Conservation (phyloP, 2,329 filamentous ascomycete species). For the Nemania abortiva region DNA sequence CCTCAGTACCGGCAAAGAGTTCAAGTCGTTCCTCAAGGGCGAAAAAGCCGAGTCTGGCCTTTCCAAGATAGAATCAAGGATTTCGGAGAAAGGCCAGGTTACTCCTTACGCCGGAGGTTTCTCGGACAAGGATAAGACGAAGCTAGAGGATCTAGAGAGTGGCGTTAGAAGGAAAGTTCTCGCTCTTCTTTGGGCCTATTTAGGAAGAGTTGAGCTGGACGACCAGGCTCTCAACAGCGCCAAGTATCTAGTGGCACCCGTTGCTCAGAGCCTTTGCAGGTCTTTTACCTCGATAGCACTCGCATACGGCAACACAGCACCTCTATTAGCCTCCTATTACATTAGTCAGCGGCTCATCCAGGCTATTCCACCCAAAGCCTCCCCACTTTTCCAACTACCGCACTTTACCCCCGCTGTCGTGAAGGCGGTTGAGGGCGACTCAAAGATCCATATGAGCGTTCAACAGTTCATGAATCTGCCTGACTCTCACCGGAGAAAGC, state of each 20-base stretch:
- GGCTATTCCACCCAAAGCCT: slow-evolving; percentile 83
- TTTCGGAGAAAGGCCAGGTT: slow-evolving; percentile 71
- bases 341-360: slow-evolving; percentile 90
- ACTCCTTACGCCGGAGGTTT: slow-evolving; percentile 69
- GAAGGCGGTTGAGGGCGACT: slow-evolving; percentile 77
- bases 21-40: slow-evolving; percentile 79
- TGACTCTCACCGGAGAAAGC: slow-evolving; percentile 76
- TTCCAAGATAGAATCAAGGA: slow-evolving; percentile 84
- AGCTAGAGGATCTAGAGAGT: slow-evolving; percentile 83
- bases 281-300: slow-evolving; percentile 89
- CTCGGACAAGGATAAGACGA: slow-evolving; percentile 78
- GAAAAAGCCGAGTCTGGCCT: slow-evolving; percentile 84
- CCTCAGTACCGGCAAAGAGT: slow-evolving; percentile 88
- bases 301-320: slow-evolving; percentile 85
- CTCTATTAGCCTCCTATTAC: slow-evolving; percentile 84
- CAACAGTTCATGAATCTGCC: slow-evolving; percentile 91
- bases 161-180: slow-evolving; percentile 86
- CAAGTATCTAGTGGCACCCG: slow-evolving; percentile 90
- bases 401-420: slow-evolving; percentile 79
- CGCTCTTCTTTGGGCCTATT: slow-evolving; percentile 93
- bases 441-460: slow-evolving; percentile 80
- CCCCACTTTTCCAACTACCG: slow-evolving; percentile 91
- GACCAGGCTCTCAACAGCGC: slow-evolving; percentile 82
- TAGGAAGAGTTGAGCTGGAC: slow-evolving; percentile 87
- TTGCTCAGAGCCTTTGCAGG: slow-evolving; percentile 86